A percentile compares a stretch with the other conserved stretches of the same genome.
Evolutionary conservation across 768 basidiomycete genomes (phyloP).

Genomic region (Amyloporia xantha): DNA sequence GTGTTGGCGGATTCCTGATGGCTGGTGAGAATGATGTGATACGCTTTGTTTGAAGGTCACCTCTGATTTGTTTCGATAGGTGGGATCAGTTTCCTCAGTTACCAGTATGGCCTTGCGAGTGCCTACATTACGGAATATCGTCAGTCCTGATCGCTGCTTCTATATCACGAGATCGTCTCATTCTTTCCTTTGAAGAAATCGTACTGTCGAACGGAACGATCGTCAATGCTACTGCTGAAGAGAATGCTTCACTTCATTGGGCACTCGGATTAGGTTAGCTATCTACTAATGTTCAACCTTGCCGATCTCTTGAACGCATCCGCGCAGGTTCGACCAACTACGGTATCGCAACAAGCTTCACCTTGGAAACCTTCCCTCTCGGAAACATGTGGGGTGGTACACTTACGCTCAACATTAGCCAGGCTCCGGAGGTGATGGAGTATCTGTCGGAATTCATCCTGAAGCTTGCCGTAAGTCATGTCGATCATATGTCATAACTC

Average conservation of each 20-base stretch:
- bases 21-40: background rate
- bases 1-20: slow-evolving; percentile 1
- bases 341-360: background rate
- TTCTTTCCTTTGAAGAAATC: background rate
- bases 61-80: background rate
- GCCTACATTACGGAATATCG: background rate
- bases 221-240: background rate
- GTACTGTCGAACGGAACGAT: slow-evolving; percentile 2
- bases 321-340: background rate
- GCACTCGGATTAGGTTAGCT: background rate
- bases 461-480: background rate
- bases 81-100: background rate
- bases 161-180: too few species aligned
- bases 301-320: too few species aligned
- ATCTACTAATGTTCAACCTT: too few species aligned
- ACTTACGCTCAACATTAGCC: background rate
- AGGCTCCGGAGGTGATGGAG: background rate
- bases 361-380: background rate
- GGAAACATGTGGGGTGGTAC: background rate
- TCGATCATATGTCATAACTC: background rate
- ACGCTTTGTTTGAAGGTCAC: too few species aligned
- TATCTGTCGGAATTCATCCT: background rate
- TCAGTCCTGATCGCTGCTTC: too few species aligned
- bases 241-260: background rate
- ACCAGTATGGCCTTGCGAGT: background rate